Evolutionary conservation across 441 rosid genomes (phyloP), one percentile per base, ranked within the genome.

Genomic region (Omphalea diandra): DNA sequence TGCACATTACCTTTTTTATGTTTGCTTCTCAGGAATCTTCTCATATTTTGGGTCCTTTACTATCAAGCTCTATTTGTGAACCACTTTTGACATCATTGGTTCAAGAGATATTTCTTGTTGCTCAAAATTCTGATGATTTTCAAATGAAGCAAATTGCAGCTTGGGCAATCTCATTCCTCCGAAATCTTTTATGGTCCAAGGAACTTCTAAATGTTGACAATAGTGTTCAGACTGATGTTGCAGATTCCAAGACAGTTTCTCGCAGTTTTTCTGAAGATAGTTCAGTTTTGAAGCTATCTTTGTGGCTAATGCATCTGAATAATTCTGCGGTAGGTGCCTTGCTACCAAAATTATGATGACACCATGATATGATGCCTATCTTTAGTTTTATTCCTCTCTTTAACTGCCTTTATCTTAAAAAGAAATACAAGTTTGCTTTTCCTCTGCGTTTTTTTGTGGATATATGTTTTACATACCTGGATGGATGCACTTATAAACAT

Each of bases 21-120:
- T 79, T 69, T 84, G 68, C 67, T 72, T 75, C 60, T 70, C 94
- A 94, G 99, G 87, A 85, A 70, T 78, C 82, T 63, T 84, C 90
- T 71, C 74, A 71, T 78, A 71, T 84, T 44, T 78, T 80, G 67
- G 89, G 88, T 31, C 86, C 87, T 33, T 73, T 92, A 80, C 90
- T 90, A 69, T 83, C 93, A 27, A 86, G 75, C 77, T 78, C 84
- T 77, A 66, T 71, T 75, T 87, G 83, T 53, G 90, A 85, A 71
- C 84, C 86, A 72, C 60, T 52, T 44, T 63, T 90, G 82, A 86
- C 87, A 22, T 73, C 91, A 65, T 60, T 87, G 85, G 73, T 91
- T 65, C 99, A 89, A 85, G 97, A 92, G 68, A 84, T 92, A 73
- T 94, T 91, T 83, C 94, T 90, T 61, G 75, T 86, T 50, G 97